These are phyloP conservation scores for Kwoniella shandongensis DNA, from an alignment of 768 basidiomycete species.

Conservation along the genomic window DNA sequence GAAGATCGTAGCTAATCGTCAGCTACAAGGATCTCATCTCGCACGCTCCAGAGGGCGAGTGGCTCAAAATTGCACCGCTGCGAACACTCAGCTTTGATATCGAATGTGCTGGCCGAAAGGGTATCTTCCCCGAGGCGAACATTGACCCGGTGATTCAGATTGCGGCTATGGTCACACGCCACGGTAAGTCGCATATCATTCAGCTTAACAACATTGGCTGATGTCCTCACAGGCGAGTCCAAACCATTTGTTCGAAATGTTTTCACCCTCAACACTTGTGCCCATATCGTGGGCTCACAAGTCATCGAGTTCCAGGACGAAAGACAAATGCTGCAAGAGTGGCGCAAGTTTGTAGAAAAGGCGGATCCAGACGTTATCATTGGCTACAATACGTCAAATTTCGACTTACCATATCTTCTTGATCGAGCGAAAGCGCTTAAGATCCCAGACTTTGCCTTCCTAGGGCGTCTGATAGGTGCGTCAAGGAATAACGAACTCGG, in stretches of 20 bases:
- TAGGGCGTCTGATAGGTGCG: constrained; percentile 75
- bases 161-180: constrained; percentile 96
- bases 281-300: constrained; percentile 96
- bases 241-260: constrained; percentile 95
- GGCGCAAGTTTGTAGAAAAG: constrained; percentile 83
- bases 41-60: constrained; percentile 84
- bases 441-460: constrained; percentile 65
- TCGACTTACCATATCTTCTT: constrained; percentile 94
- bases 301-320: constrained; percentile 82
- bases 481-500: constrained; percentile 16
- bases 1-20: background rate
- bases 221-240: constrained; percentile 65
- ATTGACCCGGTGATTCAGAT: constrained; percentile 96
- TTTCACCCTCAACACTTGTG: constrained; percentile 90
- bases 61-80: constrained; percentile 88
- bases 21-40: constrained; percentile 87
- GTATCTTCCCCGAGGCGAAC: constrained; percentile 90
- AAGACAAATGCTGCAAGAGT: constrained; percentile 68
- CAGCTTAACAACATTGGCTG: constrained; percentile 6
- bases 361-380: constrained; percentile 95
- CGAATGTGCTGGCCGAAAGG: constrained; percentile 96
- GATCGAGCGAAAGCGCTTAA: constrained; percentile 86
- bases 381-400: constrained; percentile 90
- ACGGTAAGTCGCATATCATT: constrained; percentile 63
- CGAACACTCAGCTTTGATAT: constrained; percentile 98